Base-by-base conservation (phyloP, 768 basidiomycete genomes). In the Termitomyces sp. region DNA sequence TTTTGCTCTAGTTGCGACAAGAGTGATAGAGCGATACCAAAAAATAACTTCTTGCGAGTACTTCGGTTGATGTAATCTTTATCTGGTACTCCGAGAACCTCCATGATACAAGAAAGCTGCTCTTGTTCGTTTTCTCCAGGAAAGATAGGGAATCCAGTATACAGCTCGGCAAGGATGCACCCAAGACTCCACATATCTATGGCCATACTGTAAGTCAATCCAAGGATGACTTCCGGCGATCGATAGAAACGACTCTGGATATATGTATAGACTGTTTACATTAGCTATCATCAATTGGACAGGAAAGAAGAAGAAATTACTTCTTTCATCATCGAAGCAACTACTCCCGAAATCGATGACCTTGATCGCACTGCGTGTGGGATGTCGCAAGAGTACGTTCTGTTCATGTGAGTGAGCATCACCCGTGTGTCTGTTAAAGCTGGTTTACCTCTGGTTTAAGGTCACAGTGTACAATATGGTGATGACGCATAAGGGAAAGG, bases 131-230 rank as follows among this genome's bases (percentile, higher is more conserved):
- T 98, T 74, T 99, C 97, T 26, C 97, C 97, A 0, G 97, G 97
- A 73, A 99, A 99, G 64, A 99, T 95, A 1, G 97, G 97, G 71
- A 93, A 97, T 0, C 97, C 97, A 12, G 96, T 98, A 71, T 90
- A 96, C 44, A 99, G 76, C 72, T 99, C 97, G 16, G 97, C 97
- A 54, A 99, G 77, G 61, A 99, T 99, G 67, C 97, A 99, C 37
- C 97, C 97, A 64, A 99, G 73, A 77, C 94, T 96, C 97, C 97
- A 99, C 95, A 99, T 99, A 70, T 98, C 94, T 61, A 95, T 96
- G 34, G 92, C 94, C 94, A 97, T 98, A 69, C 96, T 93, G 71
- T 99, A 99, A 70, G 94, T 97, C 90, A 96, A 92, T 54, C 97
- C 97, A 39, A 99, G 83, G 56, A 99, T 99, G 64, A 99, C 96